Conservation (phyloP, 1,139 yeast species). For the Pichia sp. region DNA sequence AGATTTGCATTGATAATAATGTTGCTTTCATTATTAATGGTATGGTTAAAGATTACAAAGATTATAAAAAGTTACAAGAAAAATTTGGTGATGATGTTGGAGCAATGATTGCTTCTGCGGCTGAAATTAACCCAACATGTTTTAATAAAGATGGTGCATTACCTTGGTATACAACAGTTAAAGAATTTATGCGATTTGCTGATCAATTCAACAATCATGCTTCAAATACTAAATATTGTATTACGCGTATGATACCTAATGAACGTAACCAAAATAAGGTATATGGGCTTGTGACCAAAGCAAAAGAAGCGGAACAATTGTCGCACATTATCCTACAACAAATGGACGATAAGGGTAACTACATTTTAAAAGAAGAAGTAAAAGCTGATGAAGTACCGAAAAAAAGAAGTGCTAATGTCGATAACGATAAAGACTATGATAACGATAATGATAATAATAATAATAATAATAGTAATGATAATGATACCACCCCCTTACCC, state of each 20-base stretch:
- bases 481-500: not conserved
- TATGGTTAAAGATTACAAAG: conserved; percentile 50
- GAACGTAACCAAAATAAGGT: conserved; percentile 52
- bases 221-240: conserved; percentile 74
- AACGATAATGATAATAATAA: not conserved
- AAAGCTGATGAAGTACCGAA: not conserved
- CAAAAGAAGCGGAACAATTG: conserved; percentile 52
- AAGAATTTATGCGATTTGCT: conserved; percentile 54
- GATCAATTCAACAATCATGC: conserved; percentile 50
- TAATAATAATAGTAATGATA: not conserved
- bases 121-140: conserved; percentile 80
- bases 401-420: not conserved
- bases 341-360: conserved; percentile 31
- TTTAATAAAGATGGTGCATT: conserved; percentile 44
- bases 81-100: conserved; percentile 57
- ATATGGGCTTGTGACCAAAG: conserved; percentile 51
- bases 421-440: not conserved
- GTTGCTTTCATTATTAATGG: conserved; percentile 82
- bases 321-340: conserved; percentile 29
- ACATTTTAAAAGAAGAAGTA: not conserved
- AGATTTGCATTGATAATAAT: conserved; percentile 54
- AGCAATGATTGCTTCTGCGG: conserved; percentile 90
- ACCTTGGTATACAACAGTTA: conserved; percentile 49
- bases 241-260: conserved; percentile 65
- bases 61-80: conserved; percentile 47